phyloP scores from a whole-genome alignment of 176 grass and related monocot species.

The Ensete ventricosum region DNA sequence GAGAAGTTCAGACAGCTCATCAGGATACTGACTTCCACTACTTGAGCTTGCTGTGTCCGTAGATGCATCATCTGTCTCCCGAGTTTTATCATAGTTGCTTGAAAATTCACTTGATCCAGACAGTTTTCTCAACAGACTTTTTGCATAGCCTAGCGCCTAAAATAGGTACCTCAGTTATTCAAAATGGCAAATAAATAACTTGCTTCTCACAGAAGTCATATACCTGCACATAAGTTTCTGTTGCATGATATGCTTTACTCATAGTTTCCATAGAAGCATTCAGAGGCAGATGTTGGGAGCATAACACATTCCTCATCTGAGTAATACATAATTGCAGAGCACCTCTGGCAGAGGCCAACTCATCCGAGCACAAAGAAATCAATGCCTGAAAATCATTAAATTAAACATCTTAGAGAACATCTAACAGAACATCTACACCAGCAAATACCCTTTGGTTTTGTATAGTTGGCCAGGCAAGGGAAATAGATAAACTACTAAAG shows the following conservation, averaged over 20 bases:
- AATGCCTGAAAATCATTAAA: slow-evolving; percentile 60
- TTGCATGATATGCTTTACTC: slow-evolving; percentile 79
- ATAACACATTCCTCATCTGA: slow-evolving; percentile 88
- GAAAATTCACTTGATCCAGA: slow-evolving; percentile 49
- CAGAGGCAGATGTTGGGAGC: slow-evolving; percentile 57
- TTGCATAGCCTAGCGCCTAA: slow-evolving; percentile 79
- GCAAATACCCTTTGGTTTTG: no score
- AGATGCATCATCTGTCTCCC: slow-evolving; percentile 57
- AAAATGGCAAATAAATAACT: slow-evolving; percentile 16
- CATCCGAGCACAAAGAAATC: slow-evolving; percentile 85
- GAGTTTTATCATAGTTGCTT: slow-evolving; percentile 68
- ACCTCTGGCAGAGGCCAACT: slow-evolving; percentile 72
- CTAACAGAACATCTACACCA: no score
- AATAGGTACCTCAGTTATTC: slow-evolving; percentile 24
- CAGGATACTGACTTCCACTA: slow-evolving; percentile 43
- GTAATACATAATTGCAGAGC: slow-evolving; percentile 61
- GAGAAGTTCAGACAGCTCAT: slow-evolving; percentile 69
- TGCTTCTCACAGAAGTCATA: slow-evolving; percentile 14
- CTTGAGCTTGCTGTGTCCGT: slow-evolving; percentile 52
- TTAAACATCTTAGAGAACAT: slow-evolving; percentile 9
- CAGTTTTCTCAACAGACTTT: slow-evolving; percentile 63
- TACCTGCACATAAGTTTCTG: slow-evolving; percentile 98
- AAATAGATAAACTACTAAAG: no score
- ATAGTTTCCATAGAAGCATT: slow-evolving; percentile 91
- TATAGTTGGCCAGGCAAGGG: no score